These are phyloP conservation scores for Micractinium conductrix DNA, from an alignment of 139 green algal genomes.

Conservation along the genomic window DNA sequence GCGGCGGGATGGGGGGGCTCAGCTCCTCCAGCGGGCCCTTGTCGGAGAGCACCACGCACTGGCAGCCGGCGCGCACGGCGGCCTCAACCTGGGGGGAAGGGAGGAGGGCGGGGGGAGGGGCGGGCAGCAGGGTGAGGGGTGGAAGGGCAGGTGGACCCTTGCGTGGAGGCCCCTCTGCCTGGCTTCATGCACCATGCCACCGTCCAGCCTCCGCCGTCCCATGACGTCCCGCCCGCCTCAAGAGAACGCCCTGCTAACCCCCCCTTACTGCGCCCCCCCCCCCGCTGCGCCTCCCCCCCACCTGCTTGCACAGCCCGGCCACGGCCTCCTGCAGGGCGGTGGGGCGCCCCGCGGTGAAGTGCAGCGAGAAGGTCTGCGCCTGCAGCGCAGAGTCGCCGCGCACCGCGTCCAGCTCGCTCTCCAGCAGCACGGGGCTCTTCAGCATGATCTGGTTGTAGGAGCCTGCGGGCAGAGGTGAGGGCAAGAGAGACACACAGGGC, in stretches of 20 bases:
- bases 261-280: background rate
- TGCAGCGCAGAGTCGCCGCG: conserved; percentile 58
- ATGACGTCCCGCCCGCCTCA: background rate
- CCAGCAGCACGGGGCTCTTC: conserved; percentile 89
- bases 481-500: background rate
- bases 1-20: conserved; percentile 85
- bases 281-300: background rate
- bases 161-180: no score
- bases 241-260: background rate
- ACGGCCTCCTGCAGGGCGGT: conserved; percentile 13
- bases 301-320: conserved; percentile 22
- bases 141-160: no score
- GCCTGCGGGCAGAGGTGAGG: background rate
- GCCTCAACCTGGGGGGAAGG: conserved; percentile 84
- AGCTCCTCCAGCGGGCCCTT: conserved; percentile 51
- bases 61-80: conserved; percentile 85
- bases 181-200: no score
- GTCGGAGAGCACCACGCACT: conserved; percentile 82
- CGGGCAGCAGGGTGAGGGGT: conserved; percentile 34
- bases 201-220: no score
- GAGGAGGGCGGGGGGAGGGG: conserved; percentile 63
- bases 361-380: conserved; percentile 47
- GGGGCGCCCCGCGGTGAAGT: conserved; percentile 21
- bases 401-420: conserved; percentile 88
- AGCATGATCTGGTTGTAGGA: conserved; percentile 76